Percentiles rank a stretch among this genome's conserved stretches.
phyloP scores from a whole-genome alignment of 106 monocot species.

The Allium fistulosum region DNA sequence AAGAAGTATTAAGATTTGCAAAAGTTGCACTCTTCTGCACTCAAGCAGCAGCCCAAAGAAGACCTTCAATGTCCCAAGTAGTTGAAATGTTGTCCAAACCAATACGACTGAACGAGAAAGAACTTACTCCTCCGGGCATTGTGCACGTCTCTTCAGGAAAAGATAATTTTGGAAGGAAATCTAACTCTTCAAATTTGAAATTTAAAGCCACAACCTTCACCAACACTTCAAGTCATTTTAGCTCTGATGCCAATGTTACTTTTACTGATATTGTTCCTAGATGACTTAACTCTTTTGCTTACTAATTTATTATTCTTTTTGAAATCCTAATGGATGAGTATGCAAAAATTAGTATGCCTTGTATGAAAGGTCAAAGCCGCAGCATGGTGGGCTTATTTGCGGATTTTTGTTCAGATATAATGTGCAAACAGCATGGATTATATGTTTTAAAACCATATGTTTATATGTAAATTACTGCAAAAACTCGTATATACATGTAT shows the following conservation, averaged over 20 bases:
- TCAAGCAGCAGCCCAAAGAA: slow-evolving; percentile 42
- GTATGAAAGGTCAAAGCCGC: no score
- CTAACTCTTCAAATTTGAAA: slow-evolving; percentile 4
- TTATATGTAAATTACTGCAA: no score
- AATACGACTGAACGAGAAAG: slow-evolving; percentile 33
- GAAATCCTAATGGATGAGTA: no score
- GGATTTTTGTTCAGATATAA: no score
- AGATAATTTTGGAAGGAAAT: slow-evolving; percentile 11
- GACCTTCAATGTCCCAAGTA: slow-evolving; percentile 62
- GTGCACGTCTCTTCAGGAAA: slow-evolving; percentile 17
- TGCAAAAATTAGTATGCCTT: no score
- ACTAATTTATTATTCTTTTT: no score
- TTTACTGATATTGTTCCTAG: slow-evolving; percentile 35
- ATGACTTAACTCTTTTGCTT: slow-evolving; percentile 7
- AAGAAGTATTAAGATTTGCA: slow-evolving; percentile 46
- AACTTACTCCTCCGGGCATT: slow-evolving; percentile 51
- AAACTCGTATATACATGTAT: no score
- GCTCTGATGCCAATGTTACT: slow-evolving; percentile 11
- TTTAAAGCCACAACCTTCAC: slow-evolving; percentile 8
- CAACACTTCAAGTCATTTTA: slow-evolving; percentile 4
- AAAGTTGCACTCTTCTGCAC: slow-evolving; percentile 71
- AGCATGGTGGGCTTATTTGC: no score
- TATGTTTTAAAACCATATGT: no score
- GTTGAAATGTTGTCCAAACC: slow-evolving; percentile 55
- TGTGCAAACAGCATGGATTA: no score